Evolutionary conservation across 1,139 yeast genomes (phyloP), one percentile per base, ranked within the genome.

Genomic region (Lodderomyces pseudojiufengensis): DNA sequence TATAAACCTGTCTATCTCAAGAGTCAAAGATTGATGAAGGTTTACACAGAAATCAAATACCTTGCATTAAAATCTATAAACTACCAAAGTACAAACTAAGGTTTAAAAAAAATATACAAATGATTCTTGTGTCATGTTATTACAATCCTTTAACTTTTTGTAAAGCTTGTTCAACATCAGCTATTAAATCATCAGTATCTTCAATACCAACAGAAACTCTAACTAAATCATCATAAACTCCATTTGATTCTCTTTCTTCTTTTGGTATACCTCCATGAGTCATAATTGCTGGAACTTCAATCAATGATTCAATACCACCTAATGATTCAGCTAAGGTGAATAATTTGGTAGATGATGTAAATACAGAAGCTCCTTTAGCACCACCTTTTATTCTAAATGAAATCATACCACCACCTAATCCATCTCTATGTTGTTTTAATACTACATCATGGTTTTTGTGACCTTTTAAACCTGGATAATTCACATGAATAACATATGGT

Each of bases 221-320:
- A 50, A 86, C 72, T 61, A 87, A 73, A 63, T 85, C 88, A 52
- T 86, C 95, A 51, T 55, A 83, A 32, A 87, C 94, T 47, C 95
- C 95, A 41, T 81, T 76, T 35, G 79, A 74, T 62, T 84, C 94
- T 64, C 95, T 80, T 54, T 78, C 81, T 38, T 70, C 86, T 61
- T 74, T 73, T 54, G 95, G 90, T 61, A 87, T 85, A 57, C 95
- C 95, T 39, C 94, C 94, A 54, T 86, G 95, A 50, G 95, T 86
- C 95, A 86, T 86, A 38, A 81, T 79, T 39, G 95, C 95, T 36
- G 95, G 95, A 35, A 86, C 92, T 64, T 86, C 95, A 47, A 84
- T 67, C 57, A 86, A 73, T 16, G 92, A 81, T 66, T 87, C 95
- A 49, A 86, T 81, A 51, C 95, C 95, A 50, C 95, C 96, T 42